phyloP scores from a whole-genome alignment of 2,329 filamentous ascomycete genomes.

The Botrytis medusae region DNA sequence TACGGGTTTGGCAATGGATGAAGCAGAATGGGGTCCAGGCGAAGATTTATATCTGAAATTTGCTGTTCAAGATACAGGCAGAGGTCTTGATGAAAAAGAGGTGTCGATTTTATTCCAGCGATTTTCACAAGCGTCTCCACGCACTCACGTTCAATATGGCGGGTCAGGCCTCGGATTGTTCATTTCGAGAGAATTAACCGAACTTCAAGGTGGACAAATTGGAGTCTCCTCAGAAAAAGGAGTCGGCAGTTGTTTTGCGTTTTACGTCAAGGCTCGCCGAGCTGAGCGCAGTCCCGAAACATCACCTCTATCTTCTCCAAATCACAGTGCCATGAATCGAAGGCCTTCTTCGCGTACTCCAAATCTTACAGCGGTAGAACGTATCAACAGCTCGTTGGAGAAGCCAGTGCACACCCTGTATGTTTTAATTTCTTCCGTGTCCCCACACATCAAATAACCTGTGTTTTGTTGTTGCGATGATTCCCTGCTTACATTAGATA shows the following conservation, averaged over 20 bases:
- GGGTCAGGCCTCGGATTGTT: slow-evolving; percentile 78
- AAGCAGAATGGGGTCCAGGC: slow-evolving; percentile 62
- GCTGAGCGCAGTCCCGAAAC: slow-evolving; percentile 15
- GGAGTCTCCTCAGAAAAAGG: slow-evolving; percentile 68
- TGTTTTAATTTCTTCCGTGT: neutral
- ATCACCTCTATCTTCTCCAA: slow-evolving; percentile 18
- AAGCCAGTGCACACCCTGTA: neutral
- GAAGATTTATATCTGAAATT: slow-evolving; percentile 71
- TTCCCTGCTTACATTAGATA: neutral
- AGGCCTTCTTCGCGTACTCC: neutral
- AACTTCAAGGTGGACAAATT: slow-evolving; percentile 78
- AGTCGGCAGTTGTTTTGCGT: slow-evolving; percentile 72
- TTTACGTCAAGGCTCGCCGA: slow-evolving; percentile 58
- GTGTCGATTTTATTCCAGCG: slow-evolving; percentile 74
- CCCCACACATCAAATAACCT: neutral
- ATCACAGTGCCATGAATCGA: neutral
- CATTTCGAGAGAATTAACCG: slow-evolving; percentile 74
- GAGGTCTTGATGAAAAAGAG: slow-evolving; percentile 68
- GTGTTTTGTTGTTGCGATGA: neutral
- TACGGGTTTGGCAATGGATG: slow-evolving; percentile 33
- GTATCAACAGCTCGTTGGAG: neutral
- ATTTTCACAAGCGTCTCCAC: slow-evolving; percentile 72
- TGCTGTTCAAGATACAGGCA: slow-evolving; percentile 74
- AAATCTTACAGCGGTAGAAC: neutral
- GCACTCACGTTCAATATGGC: slow-evolving; percentile 82